Conservation (phyloP, 2,329 filamentous ascomycete species). For the Pseudonectria foliicola region DNA sequence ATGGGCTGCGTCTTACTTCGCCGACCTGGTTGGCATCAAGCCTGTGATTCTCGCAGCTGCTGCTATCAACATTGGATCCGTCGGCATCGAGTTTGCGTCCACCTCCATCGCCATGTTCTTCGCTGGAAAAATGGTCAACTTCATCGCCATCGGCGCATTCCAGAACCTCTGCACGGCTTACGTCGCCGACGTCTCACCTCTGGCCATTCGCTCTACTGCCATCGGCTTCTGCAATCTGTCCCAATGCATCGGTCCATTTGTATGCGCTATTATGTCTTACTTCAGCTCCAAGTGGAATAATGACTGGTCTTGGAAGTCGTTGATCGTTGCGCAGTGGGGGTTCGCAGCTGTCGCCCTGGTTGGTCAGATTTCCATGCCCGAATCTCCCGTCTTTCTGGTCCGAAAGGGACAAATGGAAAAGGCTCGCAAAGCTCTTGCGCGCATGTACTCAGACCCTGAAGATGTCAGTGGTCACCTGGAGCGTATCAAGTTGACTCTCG, state of each 20-base stretch:
- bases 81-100: slow-evolving; percentile 24
- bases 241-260: slow-evolving; percentile 33
- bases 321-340: slow-evolving; percentile 35
- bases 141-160: slow-evolving; percentile 28
- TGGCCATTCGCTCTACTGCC: slow-evolving; percentile 28
- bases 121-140: slow-evolving; percentile 24
- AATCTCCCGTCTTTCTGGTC: slow-evolving; percentile 43
- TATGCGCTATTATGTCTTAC: slow-evolving; percentile 31
- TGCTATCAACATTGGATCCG: slow-evolving; percentile 19
- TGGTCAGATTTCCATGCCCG: slow-evolving; percentile 36
- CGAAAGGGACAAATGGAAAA: slow-evolving; percentile 31
- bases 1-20: slow-evolving; percentile 17
- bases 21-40: slow-evolving; percentile 20
- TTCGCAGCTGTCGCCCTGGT: slow-evolving; percentile 28
- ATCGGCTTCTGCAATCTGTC: slow-evolving; percentile 33
- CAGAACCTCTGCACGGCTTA: slow-evolving; percentile 32
- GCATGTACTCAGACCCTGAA: slow-evolving; percentile 35
- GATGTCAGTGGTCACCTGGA: slow-evolving; percentile 32
- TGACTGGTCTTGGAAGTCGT: slow-evolving; percentile 35
- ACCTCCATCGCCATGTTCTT: slow-evolving; percentile 25
- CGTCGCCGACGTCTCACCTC: slow-evolving; percentile 30
- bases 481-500: slow-evolving; percentile 41
- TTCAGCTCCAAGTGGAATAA: slow-evolving; percentile 28
- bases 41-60: slow-evolving; percentile 13
- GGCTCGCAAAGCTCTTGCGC: slow-evolving; percentile 38